phyloP scores from a whole-genome alignment of 495 filamentous ascomycete genomes.

The Neurospora sp. region DNA sequence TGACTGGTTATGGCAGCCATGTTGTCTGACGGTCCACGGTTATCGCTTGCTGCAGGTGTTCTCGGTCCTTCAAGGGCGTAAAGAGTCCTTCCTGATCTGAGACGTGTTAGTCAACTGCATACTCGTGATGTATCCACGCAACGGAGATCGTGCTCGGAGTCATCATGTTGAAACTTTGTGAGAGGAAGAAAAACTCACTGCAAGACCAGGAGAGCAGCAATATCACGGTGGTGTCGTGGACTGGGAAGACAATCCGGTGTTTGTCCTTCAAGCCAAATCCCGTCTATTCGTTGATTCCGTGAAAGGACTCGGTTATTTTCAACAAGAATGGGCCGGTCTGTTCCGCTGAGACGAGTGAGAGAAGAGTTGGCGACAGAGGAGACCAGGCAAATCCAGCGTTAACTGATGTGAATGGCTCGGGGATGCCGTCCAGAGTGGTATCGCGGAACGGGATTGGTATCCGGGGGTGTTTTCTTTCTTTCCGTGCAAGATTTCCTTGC shows the following conservation, averaged over 20 bases:
- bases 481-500: not conserved
- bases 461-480: not conserved
- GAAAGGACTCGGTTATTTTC: not conserved
- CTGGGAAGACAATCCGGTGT: not conserved
- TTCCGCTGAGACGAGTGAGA: not conserved
- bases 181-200: not conserved
- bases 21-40: not conserved
- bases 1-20: constrained; percentile 10
- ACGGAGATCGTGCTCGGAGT: not conserved
- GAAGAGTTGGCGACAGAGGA: not conserved
- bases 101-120: not conserved
- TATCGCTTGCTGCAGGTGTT: not conserved
- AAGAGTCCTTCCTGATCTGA: not conserved
- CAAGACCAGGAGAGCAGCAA: not conserved
- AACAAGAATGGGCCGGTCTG: not conserved
- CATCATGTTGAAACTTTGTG: not conserved
- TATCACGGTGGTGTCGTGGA: not conserved
- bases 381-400: not conserved
- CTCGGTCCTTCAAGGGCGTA: not conserved
- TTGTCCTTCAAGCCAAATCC: not conserved
- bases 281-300: not conserved
- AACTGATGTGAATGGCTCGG: not conserved
- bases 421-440: not conserved
- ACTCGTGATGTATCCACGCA: not conserved
- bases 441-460: not conserved